Evolutionary conservation across 164 flowering plant species (phyloP), one percentile per base, ranked within the genome.

Genomic region (Dillenia suffruticosa): DNA sequence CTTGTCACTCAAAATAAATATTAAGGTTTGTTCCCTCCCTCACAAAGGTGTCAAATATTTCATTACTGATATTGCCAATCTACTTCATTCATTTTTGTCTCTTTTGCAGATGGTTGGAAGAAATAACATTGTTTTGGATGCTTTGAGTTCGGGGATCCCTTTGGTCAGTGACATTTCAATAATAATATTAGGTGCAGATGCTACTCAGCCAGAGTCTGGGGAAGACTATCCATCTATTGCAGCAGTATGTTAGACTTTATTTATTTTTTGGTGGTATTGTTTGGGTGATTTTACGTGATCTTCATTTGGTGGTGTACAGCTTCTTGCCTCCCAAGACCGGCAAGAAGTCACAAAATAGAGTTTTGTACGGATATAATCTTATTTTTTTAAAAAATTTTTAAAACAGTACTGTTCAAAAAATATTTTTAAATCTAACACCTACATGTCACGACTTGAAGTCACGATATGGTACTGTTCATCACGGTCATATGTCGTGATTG

Each of bases 311-410:
- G 9, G 50, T 43, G 49, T 62, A 43, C 66, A 83, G 88, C 83
- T 83, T 12, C 85, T 83, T 47, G 88, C 85, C 10, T 83, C 88
- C 45, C 85, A 83, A 70, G 88, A 83, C 59, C 81, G 88, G 85
- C 85, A 85, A 17, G 85, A 81, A 61, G 79, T 81, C 22, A 83
- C 88, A 17, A 81, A n/a, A n/a, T n/a, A n/a, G n/a, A n/a, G n/a
- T n/a, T n/a, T n/a, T n/a, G n/a, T n/a, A n/a, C n/a, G n/a, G n/a
- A n/a, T n/a, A n/a, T n/a, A n/a, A n/a, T n/a, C n/a, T n/a, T n/a
- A n/a, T n/a, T n/a, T n/a, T n/a, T n/a, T n/a, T n/a, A n/a, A n/a
- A n/a, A n/a, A n/a, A n/a, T n/a, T n/a, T n/a, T n/a, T n/a, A n/a
- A n/a, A n/a, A n/a, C n/a, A n/a, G n/a, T n/a, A n/a, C n/a, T n/a